These are phyloP conservation scores for Aspergillus alliaceus DNA, from an alignment of 2,329 filamentous ascomycete genomes.

Conservation along the genomic window DNA sequence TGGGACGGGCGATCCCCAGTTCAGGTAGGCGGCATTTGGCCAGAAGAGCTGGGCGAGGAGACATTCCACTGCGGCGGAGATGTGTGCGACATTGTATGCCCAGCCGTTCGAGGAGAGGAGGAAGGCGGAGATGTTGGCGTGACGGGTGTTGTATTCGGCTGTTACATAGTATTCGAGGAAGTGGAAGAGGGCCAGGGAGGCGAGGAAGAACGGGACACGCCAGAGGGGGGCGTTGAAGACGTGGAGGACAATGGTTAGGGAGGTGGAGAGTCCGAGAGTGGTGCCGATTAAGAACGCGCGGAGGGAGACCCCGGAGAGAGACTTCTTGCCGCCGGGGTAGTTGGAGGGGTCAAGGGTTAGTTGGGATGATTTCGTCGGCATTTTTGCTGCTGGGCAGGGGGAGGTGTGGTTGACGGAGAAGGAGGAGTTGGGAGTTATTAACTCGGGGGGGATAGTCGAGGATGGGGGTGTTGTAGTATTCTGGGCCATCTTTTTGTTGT, in stretches of 20 bases:
- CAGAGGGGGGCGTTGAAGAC: conserved; percentile 46
- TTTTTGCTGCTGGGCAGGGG: conserved; percentile 10
- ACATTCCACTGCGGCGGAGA: conserved; percentile 71
- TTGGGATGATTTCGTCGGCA: conserved; percentile 8
- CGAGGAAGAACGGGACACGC: conserved; percentile 56
- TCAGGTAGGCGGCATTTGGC: conserved; percentile 45
- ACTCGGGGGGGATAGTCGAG: not conserved
- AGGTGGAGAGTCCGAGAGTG: conserved; percentile 36
- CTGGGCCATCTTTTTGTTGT: not conserved
- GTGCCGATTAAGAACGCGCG: conserved; percentile 47
- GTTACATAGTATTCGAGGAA: conserved; percentile 96
- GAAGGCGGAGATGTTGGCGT: conserved; percentile 73
- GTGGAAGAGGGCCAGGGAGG: conserved; percentile 76
- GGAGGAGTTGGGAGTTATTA: not conserved
- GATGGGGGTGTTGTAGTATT: not conserved
- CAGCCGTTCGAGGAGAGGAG: conserved; percentile 82
- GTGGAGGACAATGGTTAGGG: conserved; percentile 30
- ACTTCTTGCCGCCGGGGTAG: conserved; percentile 41
- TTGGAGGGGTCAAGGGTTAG: conserved; percentile 29
- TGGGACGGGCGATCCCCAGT: conserved; percentile 39
- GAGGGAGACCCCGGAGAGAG: conserved; percentile 46
- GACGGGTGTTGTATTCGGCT: conserved; percentile 75
- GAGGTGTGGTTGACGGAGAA: conserved; percentile 11
- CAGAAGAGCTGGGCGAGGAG: conserved; percentile 39
- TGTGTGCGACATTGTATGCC: conserved; percentile 80